Evolutionary conservation across 176 grass and related monocot genomes (phyloP), one percentile per base, ranked within the genome.

Genomic region (Lolium rigidum): DNA sequence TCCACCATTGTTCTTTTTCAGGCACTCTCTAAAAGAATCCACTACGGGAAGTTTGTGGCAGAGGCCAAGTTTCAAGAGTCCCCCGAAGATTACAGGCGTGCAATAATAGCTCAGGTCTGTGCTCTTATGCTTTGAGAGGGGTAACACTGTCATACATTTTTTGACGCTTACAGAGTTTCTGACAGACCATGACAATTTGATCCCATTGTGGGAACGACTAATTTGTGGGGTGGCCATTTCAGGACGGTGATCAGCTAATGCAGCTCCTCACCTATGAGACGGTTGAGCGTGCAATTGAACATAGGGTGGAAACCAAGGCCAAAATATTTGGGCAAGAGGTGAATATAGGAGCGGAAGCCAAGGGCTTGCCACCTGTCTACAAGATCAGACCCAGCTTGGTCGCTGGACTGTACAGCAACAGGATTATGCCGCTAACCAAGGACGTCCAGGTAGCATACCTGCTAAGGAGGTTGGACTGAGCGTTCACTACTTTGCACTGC

Each of bases 1-100:
- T 86, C 60, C 31, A 76, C 48, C 14, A 76, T 73, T 73, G 21
- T 82, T 72, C 24, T 91, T 1, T 10, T 77, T 16, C 82, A 99
- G 94, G 97, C 89, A 38, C 94, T 99, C 59, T 99, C 94, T 6
- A 97, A 97, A 82, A 99, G 97, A 93, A 99, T 99, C 70, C 97
- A 99, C 85, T 97, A 97, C 70, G 97, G 97, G 3, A 99, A 97
- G 83, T 99, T 94, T 85, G 97, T 99, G 7, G 94, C 97, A 44
- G 97, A 99, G 87, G 92, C 92, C 48, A 99, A 99, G 87, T 99
- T 97, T 84, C 88, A 57, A 62, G 92, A 80, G 80, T 66, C 87
- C 39, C 92, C 92, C 60, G 87, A 88, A 74, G 31, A 64, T 73
- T 99, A 93, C 72, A 86, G 77, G 48, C 83, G 87, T 77, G 97